Conservation (phyloP, 2,329 filamentous ascomycete genomes). For the Ophiognomonia clavigignenti-juglandacearum region DNA sequence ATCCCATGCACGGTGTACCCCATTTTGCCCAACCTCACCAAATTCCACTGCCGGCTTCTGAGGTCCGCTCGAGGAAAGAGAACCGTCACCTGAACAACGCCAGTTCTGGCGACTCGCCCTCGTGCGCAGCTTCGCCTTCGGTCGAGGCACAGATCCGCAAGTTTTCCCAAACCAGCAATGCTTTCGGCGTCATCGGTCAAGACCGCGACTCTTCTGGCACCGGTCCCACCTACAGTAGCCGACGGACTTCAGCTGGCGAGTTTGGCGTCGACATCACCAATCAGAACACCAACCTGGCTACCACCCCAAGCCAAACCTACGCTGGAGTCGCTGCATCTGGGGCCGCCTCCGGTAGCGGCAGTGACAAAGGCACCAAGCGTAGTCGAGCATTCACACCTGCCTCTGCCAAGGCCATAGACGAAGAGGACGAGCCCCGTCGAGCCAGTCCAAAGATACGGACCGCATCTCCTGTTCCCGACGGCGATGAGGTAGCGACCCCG, state of each 20-base stretch:
- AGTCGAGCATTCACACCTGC: constrained; percentile 41
- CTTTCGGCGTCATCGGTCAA: constrained; percentile 16
- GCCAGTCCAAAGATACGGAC: constrained; percentile 26
- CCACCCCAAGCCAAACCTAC: constrained; percentile 18
- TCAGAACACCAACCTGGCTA: no score
- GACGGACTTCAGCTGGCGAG: constrained; percentile 23
- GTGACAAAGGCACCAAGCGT: constrained; percentile 39
- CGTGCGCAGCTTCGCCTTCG: constrained; percentile 13
- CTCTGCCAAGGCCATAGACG: constrained; percentile 40
- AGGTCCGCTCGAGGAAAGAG: constrained; percentile 42
- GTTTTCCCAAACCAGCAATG: constrained; percentile 29
- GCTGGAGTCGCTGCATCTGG: constrained; percentile 16
- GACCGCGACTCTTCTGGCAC: constrained; percentile 23
- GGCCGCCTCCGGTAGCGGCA: constrained; percentile 16
- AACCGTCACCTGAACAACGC: constrained; percentile 26
- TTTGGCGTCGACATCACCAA: constrained; percentile 28
- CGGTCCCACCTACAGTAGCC: constrained; percentile 28
- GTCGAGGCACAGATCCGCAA: constrained; percentile 30
- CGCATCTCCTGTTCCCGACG: neutral
- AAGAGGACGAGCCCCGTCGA: constrained; percentile 40
- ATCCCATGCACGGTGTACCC: constrained; percentile 26
- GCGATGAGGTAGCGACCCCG: neutral
- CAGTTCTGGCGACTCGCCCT: constrained; percentile 9
- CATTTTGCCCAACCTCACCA: constrained; percentile 23
- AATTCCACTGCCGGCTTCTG: constrained; percentile 27